A percentile compares a stretch with the other conserved stretches of the same genome.
phyloP scores from a whole-genome alignment of 352 stramenopile species.

The Globisporangium cystogenes region DNA sequence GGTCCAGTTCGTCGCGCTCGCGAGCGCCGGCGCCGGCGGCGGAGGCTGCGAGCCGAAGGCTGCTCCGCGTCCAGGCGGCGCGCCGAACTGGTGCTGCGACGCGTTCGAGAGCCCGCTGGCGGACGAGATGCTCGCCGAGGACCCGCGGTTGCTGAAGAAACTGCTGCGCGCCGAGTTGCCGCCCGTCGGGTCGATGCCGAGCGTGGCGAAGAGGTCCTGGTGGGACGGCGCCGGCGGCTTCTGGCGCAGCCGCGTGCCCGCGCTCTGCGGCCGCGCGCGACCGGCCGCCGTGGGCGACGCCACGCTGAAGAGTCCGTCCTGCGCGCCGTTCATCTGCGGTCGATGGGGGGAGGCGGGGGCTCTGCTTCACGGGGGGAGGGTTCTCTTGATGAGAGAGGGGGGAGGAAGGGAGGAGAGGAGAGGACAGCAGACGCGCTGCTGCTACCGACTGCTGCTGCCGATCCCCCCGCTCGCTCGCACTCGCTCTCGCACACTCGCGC shows the following conservation, averaged over 20 bases:
- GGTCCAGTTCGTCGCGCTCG: slow-evolving; percentile 12
- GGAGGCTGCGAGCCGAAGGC: slow-evolving; percentile 1
- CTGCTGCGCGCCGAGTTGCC: slow-evolving; percentile 23
- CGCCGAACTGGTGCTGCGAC: slow-evolving; percentile 10
- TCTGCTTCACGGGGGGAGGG: too few relatives aligned
- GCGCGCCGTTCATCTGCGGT: slow-evolving; percentile 13
- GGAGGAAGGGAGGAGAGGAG: background rate
- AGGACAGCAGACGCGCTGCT: too few relatives aligned
- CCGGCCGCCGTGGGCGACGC: slow-evolving; percentile 4
- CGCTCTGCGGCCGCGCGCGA: slow-evolving; percentile 36
- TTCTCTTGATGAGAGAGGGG: background rate
- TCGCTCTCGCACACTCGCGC: too few relatives aligned
- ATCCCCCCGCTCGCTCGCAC: too few relatives aligned
- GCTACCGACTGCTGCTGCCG: too few relatives aligned
- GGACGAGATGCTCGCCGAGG: slow-evolving; percentile 14
- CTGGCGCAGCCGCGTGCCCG: slow-evolving; percentile 52
- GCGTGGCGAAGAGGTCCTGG: slow-evolving; percentile 51
- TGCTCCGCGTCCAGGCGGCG: slow-evolving; percentile 1
- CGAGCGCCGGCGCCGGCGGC: slow-evolving; percentile 4
- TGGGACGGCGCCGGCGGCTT: slow-evolving; percentile 31
- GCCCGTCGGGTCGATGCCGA: slow-evolving; percentile 32
- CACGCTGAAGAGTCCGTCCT: slow-evolving; percentile 11
- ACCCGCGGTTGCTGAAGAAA: slow-evolving; percentile 19
- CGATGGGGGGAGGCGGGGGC: background rate
- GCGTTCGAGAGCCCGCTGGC: slow-evolving; percentile 10